Evolutionary conservation across 441 rosid species (phyloP).

Genomic region (Pelargonium australe): DNA sequence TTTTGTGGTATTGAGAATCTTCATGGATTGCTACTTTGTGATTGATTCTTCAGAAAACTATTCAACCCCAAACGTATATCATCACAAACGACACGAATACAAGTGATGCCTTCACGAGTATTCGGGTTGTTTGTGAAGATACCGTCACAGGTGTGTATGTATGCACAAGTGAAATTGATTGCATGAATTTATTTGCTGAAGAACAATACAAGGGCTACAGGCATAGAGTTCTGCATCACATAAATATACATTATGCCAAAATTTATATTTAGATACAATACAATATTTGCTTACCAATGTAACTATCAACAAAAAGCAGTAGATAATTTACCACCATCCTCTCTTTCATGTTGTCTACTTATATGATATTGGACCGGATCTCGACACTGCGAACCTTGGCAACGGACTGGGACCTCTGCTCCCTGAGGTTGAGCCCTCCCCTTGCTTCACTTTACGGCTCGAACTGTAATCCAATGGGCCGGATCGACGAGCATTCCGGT

Average conservation of each 20-base stretch:
- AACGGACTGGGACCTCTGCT: conserved; percentile 83
- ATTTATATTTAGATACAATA: not conserved
- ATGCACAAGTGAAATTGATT: not conserved
- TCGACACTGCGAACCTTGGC: conserved; percentile 90
- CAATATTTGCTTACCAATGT: not conserved
- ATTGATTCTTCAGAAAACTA: too few species aligned
- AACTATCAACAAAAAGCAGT: too few species aligned
- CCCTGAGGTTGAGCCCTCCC: conserved; percentile 63
- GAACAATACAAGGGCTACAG: too few species aligned
- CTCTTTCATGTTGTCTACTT: conserved; percentile 35
- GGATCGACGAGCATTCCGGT: conserved; percentile 67
- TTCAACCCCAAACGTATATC: too few species aligned
- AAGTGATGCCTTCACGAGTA: too few species aligned
- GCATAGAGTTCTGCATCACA: too few species aligned
- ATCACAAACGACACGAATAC: too few species aligned
- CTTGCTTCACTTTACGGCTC: conserved; percentile 57
- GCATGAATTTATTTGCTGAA: not conserved
- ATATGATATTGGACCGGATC: conserved; percentile 88
- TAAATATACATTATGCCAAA: not conserved
- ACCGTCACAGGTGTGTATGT: too few species aligned
- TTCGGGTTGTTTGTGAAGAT: too few species aligned
- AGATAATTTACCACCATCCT: not conserved
- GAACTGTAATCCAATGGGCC: conserved; percentile 91
- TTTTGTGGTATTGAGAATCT: too few species aligned
- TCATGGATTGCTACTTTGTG: too few species aligned